phyloP scores from a whole-genome alignment of 148 eudicot genomes.

The Selenicereus undatus region DNA sequence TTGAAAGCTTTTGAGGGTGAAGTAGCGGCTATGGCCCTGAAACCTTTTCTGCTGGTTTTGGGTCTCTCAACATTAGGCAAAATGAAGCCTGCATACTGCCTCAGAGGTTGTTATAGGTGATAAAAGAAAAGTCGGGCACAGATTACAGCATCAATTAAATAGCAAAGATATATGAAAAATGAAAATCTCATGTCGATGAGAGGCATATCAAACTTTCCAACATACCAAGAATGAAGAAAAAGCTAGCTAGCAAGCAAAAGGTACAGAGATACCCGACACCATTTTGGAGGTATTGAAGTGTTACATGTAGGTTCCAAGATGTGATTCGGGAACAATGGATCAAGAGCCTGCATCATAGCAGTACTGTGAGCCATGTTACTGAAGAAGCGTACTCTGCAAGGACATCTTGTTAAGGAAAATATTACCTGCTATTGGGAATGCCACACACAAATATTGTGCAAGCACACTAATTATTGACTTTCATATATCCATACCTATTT shows the following conservation, averaged over 20 bases:
- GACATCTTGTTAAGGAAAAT: not conserved
- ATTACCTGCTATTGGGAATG: not conserved
- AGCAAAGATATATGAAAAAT: too few species aligned
- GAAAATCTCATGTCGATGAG: too few species aligned
- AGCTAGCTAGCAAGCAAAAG: not conserved
- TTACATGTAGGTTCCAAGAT: slow-evolving; percentile 37
- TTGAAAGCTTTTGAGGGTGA: too few species aligned
- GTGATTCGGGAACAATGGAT: slow-evolving; percentile 15
- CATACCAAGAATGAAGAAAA: not conserved
- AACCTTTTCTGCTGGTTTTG: too few species aligned
- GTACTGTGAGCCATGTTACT: not conserved
- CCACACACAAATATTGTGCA: not conserved
- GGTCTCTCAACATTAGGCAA: too few species aligned
- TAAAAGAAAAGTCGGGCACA: too few species aligned
- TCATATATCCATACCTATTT: not conserved
- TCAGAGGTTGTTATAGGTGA: too few species aligned
- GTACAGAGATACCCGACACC: slow-evolving; percentile 37
- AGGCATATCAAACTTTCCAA: too few species aligned
- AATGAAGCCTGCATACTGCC: too few species aligned
- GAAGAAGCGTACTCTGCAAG: not conserved
- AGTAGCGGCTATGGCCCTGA: too few species aligned
- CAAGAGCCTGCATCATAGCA: slow-evolving; percentile 28
- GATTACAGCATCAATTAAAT: too few species aligned
- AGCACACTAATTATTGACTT: not conserved
- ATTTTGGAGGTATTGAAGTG: slow-evolving; percentile 3